Evolutionary conservation across 768 basidiomycete genomes (phyloP).

Genomic region (Mycena crocata): DNA sequence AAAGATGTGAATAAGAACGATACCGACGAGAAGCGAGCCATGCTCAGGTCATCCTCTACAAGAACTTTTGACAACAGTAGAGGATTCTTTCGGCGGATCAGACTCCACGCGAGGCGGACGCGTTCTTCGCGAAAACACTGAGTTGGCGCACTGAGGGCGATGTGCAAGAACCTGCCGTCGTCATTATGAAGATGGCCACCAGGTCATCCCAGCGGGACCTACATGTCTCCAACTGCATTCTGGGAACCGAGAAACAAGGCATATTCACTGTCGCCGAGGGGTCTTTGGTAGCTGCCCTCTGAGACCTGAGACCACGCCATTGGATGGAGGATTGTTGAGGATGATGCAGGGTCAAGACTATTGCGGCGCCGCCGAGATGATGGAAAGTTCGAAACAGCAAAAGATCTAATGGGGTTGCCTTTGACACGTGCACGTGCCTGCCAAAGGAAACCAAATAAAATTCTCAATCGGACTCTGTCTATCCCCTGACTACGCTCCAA

Average conservation of each 20-base stretch:
- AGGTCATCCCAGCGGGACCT: slow-evolving; percentile 18
- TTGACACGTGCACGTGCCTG: slow-evolving; percentile 3
- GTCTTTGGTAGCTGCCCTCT: slow-evolving; percentile 35
- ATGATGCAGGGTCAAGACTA: too few species aligned
- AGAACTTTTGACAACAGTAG: slow-evolving; percentile 59
- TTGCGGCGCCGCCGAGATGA: neutral
- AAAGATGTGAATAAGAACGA: neutral
- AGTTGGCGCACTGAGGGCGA: slow-evolving; percentile 38
- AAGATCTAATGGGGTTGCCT: neutral
- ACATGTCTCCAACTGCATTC: slow-evolving; percentile 50
- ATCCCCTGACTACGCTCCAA: neutral
- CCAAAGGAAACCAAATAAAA: slow-evolving; percentile 5
- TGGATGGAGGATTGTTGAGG: neutral
- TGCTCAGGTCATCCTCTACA: slow-evolving; percentile 50
- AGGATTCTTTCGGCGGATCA: slow-evolving; percentile 67
- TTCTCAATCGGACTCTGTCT: neutral
- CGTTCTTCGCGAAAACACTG: slow-evolving; percentile 43
- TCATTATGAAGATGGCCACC: neutral
- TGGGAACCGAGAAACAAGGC: slow-evolving; percentile 46
- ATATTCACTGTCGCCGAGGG: slow-evolving; percentile 46
- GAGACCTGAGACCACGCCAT: slow-evolving; percentile 26
- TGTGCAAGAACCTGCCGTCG: slow-evolving; percentile 20
- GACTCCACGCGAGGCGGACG: slow-evolving; percentile 65
- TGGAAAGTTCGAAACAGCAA: too few species aligned
- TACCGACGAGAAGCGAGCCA: slow-evolving; percentile 64